Evolutionary conservation across 805 yeast species (phyloP).

Genomic region (Schizosaccharomyces lindneri): DNA sequence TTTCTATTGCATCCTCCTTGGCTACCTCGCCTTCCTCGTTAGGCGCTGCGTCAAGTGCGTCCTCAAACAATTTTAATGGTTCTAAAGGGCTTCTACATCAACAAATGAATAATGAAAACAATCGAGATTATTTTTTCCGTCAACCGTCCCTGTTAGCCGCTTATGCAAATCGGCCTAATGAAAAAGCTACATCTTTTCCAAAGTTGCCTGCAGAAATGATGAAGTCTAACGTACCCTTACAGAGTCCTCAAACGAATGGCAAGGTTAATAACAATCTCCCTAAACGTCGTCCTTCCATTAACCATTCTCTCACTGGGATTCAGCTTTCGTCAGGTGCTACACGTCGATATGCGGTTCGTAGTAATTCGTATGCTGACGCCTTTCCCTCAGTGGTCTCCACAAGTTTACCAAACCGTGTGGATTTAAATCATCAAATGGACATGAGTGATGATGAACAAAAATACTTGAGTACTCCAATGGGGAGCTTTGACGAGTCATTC

Average conservation of each 20-base stretch:
- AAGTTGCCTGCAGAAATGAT: not conserved
- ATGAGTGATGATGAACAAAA: not conserved
- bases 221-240: not conserved
- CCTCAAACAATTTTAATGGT: not conserved
- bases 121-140: not conserved
- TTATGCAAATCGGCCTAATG: not conserved
- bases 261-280: not conserved
- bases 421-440: not conserved
- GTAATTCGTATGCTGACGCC: not conserved
- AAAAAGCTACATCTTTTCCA: not conserved
- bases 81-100: not conserved
- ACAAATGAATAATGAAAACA: not conserved
- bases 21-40: not conserved
- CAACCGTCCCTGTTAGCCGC: not conserved
- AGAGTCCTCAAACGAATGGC: not conserved
- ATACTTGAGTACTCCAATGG: not conserved
- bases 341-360: not conserved
- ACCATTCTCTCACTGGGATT: not conserved
- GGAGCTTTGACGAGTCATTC: not conserved
- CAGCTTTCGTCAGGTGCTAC: not conserved
- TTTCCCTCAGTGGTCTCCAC: not conserved
- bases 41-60: not conserved
- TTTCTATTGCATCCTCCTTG: not conserved
- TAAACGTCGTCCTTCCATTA: not conserved
- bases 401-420: not conserved